Evolutionary conservation across 1,284 basidiomycete species (phyloP).

Genomic region (Cutaneotrichosporon cyanovorans): DNA sequence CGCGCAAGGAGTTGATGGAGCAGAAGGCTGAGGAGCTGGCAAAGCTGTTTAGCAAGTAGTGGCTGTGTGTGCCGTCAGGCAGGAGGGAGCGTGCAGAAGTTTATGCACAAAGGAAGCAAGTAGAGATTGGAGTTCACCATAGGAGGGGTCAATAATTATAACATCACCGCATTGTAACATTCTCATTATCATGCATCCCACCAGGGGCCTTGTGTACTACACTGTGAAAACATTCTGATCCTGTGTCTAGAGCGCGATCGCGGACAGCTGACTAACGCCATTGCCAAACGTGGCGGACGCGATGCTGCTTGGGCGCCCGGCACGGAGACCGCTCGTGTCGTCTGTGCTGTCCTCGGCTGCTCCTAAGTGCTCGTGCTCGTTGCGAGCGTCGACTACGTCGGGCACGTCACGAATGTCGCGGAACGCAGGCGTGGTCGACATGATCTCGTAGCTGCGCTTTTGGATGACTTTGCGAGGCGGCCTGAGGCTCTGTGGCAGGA

Average conservation of each 20-base stretch:
- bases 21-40: conserved; percentile 55
- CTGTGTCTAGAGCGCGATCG: too few species aligned
- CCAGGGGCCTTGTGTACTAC: neutral
- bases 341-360: too few species aligned
- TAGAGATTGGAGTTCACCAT: neutral
- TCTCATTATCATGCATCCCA: neutral
- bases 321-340: too few species aligned
- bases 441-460: conserved; percentile 18
- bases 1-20: conserved; percentile 71
- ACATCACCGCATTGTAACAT: neutral
- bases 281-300: conserved; percentile 13
- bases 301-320: conserved; percentile 1
- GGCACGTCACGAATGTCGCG: too few species aligned
- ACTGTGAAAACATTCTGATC: too few species aligned
- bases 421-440: neutral
- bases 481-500: conserved; percentile 4
- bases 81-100: neutral
- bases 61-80: too few species aligned
- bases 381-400: too few species aligned
- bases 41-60: conserved; percentile 25
- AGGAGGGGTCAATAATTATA: too few species aligned
- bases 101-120: neutral
- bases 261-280: neutral
- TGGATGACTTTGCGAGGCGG: conserved; percentile 18
- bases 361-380: too few species aligned